Base-by-base conservation (phyloP, 495 filamentous ascomycete genomes). In the Thozetella sp. region DNA sequence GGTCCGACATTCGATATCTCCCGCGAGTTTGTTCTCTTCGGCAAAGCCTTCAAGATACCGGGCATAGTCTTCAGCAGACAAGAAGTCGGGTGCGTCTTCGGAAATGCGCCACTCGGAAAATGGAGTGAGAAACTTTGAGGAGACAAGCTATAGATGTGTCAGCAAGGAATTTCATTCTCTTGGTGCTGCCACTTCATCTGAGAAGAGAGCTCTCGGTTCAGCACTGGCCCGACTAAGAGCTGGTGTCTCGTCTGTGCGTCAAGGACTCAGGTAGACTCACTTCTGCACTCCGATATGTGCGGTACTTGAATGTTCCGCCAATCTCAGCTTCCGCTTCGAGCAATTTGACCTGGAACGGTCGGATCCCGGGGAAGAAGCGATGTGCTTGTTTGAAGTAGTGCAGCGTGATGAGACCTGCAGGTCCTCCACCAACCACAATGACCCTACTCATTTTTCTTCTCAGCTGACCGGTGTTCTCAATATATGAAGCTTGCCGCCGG, bases 101-200 rank as follows among this genome's bases (percentile, higher is more conserved):
- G 46, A 24, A 22, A 60, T 55, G 45, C 72, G 63, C 48, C 65
- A 75, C 30, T 73, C 70, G 9, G 69, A 72, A 52, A 72, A 75
- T 17, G 72, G 30, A 3, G 70, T 73, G 6, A 75, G 70, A 22
- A 66, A 63, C 25, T 64, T 65, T n/a, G 70, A 72, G 4, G 72
- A 75, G 51, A 73, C 70, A 46, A 75, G 61, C 70, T 71, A 19
- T 4, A 20, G 13, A 11, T 17, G 15, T 37, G 30, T 40, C 24
- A 51, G 40, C 25, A 26, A 0, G n/a, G n/a, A n/a, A n/a, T 37
- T 15, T 37, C 15, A 15, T 6, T 37, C 30, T 37, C 30, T 6
- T 6, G 15, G 30, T 15, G 15, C 30, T 37, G 30, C 30, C 30
- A 37, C 30, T 15, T 37, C 6, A 15, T 9, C 6, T 3, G 43